Base-by-base conservation (phyloP, 2,329 filamentous ascomycete genomes). In the Lachnellula cervina region DNA sequence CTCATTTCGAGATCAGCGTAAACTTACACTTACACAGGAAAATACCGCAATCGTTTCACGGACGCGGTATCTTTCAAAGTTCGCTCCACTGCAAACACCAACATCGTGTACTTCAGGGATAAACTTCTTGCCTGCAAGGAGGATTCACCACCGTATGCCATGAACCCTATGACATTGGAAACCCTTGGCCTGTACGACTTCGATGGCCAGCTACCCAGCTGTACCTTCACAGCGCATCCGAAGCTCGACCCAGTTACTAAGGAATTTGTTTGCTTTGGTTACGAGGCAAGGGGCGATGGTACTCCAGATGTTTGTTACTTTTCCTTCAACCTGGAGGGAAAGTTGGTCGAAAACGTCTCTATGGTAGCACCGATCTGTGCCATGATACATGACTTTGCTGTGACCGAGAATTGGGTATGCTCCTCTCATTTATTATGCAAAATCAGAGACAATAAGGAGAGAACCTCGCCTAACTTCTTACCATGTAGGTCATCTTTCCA, bases 1-100 rank as follows among this genome's bases (percentile, higher is more conserved):
- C 25, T 28, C 8, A 28, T 28, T 28, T 28, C 6, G 25, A 28
- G 25, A 28, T 28, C 25, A 28, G 25, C 6, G 25, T 28, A 28
- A 8, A 8, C 25, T 28, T 28, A 28, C 6, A 28, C 25, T 8
- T 28, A 7, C 25, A 28, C 25, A 28, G 80, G 80, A 0, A 70
- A 74, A 42, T 83, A 83, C 58, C 72, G 81, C 13, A 83, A 84
- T 61, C 78, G 77, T 0, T 81, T 73, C 57, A 82, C 79, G 5
- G 78, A 81, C 62, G 77, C 77, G 48, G 77, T 80, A 64, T 74
- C 73, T 54, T 78, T 82, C 6, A 74, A 74, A n/a, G 76, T 83
- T 37, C 70, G 79, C 32, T 81, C 79, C 0, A 79, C 80, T 0
- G 75, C 77, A 4, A 84, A 84, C 59, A 84, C 81, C 1, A 84